Conservation (phyloP, 805 yeast species). For the Diddensiella caesifluorescens region DNA sequence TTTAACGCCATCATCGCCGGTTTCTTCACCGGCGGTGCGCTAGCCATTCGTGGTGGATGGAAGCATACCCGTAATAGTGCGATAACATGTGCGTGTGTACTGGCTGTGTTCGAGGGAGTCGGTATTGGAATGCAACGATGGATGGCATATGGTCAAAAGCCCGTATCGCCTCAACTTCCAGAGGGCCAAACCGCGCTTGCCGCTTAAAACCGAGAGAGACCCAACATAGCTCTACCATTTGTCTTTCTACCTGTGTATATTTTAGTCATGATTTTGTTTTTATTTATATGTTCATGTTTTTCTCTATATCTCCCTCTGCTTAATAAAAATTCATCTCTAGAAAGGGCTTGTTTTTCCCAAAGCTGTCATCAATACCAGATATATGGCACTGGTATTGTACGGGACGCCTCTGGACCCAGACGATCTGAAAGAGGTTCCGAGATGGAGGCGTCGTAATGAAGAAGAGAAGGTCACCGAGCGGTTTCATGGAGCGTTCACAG, state of each 20-base stretch:
- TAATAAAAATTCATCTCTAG: too few relatives aligned
- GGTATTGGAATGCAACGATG: conserved; percentile 93
- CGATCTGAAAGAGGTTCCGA: conserved; percentile 7
- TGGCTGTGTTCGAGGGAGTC: conserved; percentile 97
- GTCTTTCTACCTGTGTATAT: too few relatives aligned
- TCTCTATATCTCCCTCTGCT: too few relatives aligned
- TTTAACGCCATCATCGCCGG: conserved; percentile 98
- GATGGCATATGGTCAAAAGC: conserved; percentile 77
- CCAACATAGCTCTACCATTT: too few relatives aligned
- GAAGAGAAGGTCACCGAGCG: conserved; percentile 15
- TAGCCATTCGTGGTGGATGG: conserved; percentile 99
- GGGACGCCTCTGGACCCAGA: conserved; percentile 13
- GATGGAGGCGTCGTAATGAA: conserved; percentile 13
- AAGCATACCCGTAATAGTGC: conserved; percentile 94
- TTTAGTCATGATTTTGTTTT: too few relatives aligned
- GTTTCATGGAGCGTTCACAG: conserved; percentile 34
- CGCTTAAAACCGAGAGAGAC: conserved; percentile 20
- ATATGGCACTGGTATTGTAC: too few relatives aligned
- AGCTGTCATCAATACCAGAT: too few relatives aligned
- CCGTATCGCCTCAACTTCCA: conserved; percentile 37
- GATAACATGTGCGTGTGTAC: conserved; percentile 92
- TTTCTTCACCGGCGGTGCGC: conserved; percentile 94
- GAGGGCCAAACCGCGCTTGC: conserved; percentile 26
- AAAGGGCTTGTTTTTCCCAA: too few relatives aligned
- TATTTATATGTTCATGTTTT: too few relatives aligned